Evolutionary conservation across 2,329 filamentous ascomycete genomes (phyloP), one percentile per base, ranked within the genome.

Genomic region (Sclerotinia sclerotiorum): DNA sequence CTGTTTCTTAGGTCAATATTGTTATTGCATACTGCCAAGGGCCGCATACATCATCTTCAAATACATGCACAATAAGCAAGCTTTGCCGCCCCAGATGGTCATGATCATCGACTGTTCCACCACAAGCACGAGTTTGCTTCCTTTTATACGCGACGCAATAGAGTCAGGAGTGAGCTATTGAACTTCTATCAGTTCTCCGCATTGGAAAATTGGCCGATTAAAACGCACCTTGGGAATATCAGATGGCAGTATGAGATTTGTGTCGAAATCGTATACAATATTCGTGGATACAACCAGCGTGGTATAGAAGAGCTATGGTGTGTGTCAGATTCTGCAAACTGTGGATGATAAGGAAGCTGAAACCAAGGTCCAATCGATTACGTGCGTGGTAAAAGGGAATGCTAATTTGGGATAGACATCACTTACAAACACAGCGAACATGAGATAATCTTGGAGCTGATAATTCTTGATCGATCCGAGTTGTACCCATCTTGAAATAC

Each of bases 51-150:
- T 85, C 69, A 88, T 78, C 56, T 85, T 84, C 71, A 82, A 79
- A 72, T 86, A 88, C 80, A 88, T 82, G 70, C 87, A 77, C 46
- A 88, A 74, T 70, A 88, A 79, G 72, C 85, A 88, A 11, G 79
- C 77, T 75, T 88, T 88, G 71, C 87, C 80, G 0, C 80, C 77
- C 83, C 84, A 88, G 42, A 85, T 84, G 13, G 84, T 82, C 65
- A 87, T 79, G 24, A 88, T 79, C 79, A 90, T 89, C 73, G 84
- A 83, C 77, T 88, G 81, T 72, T 90, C 87, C 3, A 85, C 84
- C 11, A 88, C 83, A 49, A 88, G 80, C 0, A 88, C 86, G 79
- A 87, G 83, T 80, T 89, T 89, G 57, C 85, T 88, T 15, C 87
- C 87, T 49, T 67, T 70, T 46, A 75, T 73, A 29, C 75, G 70